Base-by-base conservation (phyloP, 208 protist genomes). In the Acanthamoeba healyi region DNA sequence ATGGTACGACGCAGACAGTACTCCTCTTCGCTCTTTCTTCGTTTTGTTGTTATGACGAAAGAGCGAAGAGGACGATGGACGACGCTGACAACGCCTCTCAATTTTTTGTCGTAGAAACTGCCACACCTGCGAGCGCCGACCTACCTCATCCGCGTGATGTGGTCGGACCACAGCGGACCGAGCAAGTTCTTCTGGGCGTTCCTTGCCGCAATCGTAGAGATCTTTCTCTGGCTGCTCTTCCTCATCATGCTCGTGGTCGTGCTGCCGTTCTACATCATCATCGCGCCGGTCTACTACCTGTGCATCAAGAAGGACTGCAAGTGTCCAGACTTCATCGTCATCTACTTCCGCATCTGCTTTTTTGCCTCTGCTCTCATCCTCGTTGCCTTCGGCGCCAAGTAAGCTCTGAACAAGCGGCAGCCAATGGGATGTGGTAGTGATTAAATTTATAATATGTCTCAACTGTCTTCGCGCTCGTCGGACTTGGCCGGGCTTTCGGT, bases 221-320 rank as follows among this genome's bases (percentile, higher is more conserved):
- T 70, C 5, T n/a, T 70, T 10, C 61, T 70, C 22, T 70, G 61
- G 61, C 61, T 70, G 1, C 10, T 70, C 61, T 70, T 70, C 61
- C 61, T 70, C n/a, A 34, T 70, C 61, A 70, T 70, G 61, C 61
- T 70, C 22, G 61, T 70, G 0, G 29, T 70, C 61, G 61, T 70
- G 5, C 29, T 70, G 1, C 61, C 61, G 61, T 70, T 70, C 17
- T 70, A 70, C 61, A 38, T 70, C 61, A 70, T 70, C 61, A 70
- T 70, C 61, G 61, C 61, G 1, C 61, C 61, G 10, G 29, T 70
- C 61, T n/a, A 38, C 61, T n/a, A n/a, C 32, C 19, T 70, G 14
- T 54, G 49, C 61, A 24, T 36, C 61, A 70, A 70, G 61, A 9
- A 24, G n/a, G 61, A 70, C 5, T 70, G 61, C 61, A 9, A 10